phyloP scores from a whole-genome alignment of 1,284 basidiomycete species.

The Cutaneotrichosporon mucoides region DNA sequence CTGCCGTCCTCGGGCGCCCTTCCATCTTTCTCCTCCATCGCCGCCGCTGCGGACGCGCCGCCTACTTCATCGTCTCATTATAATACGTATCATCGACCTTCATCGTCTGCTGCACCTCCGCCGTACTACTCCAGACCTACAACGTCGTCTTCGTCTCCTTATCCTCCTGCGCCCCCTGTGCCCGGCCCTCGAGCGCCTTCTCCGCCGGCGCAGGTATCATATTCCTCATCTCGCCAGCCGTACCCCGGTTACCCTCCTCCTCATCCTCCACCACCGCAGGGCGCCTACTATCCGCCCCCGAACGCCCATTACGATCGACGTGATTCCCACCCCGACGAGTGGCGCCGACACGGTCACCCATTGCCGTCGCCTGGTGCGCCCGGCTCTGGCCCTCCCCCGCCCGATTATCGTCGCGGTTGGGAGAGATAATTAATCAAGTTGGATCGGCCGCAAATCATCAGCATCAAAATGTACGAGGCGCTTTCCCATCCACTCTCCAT shows the following conservation, averaged over 20 bases:
- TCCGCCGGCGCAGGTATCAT: not conserved
- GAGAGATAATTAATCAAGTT: not conserved
- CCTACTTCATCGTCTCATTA: not conserved
- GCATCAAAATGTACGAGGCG: too few relatives aligned
- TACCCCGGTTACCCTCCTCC: not conserved
- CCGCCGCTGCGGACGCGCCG: conserved; percentile 9
- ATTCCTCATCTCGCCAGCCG: not conserved
- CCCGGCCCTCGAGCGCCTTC: not conserved
- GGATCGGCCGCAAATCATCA: too few relatives aligned
- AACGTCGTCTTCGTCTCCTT: not conserved
- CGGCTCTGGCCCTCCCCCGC: not conserved
- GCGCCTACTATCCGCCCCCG: not conserved
- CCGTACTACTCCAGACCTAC: not conserved
- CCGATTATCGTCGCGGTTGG: conserved; percentile 1
- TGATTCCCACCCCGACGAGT: conserved; percentile 2
- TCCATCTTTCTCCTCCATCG: conserved; percentile 19
- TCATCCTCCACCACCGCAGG: not conserved
- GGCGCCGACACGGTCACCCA: not conserved
- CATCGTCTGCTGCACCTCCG: not conserved
- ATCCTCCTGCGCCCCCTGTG: not conserved
- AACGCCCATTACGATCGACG: not conserved
- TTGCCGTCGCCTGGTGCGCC: not conserved
- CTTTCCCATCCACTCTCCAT: too few relatives aligned
- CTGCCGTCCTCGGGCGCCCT: conserved; percentile 11
- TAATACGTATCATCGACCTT: not conserved